Base-by-base conservation (phyloP, 2,329 filamentous ascomycete genomes). In the Bisporella sp. region DNA sequence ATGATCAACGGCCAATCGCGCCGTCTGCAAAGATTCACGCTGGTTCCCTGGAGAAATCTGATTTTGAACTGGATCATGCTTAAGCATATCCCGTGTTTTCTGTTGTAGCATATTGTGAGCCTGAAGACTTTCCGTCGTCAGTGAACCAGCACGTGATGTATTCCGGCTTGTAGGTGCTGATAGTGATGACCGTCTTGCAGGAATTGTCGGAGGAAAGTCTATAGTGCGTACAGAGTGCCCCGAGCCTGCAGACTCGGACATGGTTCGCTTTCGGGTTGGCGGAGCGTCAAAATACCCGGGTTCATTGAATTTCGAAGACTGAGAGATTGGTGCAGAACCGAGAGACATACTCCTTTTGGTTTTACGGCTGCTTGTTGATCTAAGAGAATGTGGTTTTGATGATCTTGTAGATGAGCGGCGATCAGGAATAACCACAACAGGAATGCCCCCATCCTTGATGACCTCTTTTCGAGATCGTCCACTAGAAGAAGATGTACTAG, bases 111-210 rank as follows among this genome's bases (percentile, higher is more conserved):
- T 69, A 56, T 78, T 76, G 54, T 79, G 77, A n/a, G 77, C 73
- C 50, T 74, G 74, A 35, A 82, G 64, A 56, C 79, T 84, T 50
- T 81, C 79, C 0, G 76, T 68, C 5, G 79, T 82, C 51, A 83
- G 61, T 0, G 80, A 84, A 4, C 71, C 74, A 7, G 74, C 69
- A 31, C 78, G 69, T 8, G 77, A 80, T 5, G 63, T 69, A 57
- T 81, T 81, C 40, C 77, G 72, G 60, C 79, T 84, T 1, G 79
- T 82, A 2, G 79, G 77, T 1, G 80, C 80, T 4, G 81, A 84
- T 6, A 84, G 68, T 11, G 81, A 84, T 1, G 81, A 83, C 40
- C 74, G 74, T 41, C 81, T 74, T 33, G 69, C 63, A 1, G 81
- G 81, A 32, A 84, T 74, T 6, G 69, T 67, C 7, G 80, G 81